Percentiles rank a stretch among this genome's conserved stretches.
phyloP scores from a whole-genome alignment of 2,329 filamentous ascomycete genomes.

The Ophiostoma ips region DNA sequence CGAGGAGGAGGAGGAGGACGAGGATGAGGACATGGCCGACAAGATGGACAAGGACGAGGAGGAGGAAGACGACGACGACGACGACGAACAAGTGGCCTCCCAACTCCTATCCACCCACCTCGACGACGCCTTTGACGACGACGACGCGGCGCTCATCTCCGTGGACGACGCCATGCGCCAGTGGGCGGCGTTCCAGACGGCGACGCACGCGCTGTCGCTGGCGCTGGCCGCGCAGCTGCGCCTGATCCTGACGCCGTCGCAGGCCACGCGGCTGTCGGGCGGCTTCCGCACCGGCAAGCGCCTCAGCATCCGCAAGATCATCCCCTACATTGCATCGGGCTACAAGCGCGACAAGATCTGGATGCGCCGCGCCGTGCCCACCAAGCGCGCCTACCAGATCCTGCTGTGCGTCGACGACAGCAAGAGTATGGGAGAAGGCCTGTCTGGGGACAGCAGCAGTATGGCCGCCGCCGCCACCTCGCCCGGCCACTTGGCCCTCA shows the following conservation, averaged over 20 bases:
- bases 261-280: constrained; percentile 90
- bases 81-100: constrained; percentile 38
- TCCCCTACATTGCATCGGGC: constrained; percentile 93
- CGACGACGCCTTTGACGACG: constrained; percentile 22
- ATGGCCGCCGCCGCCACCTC: too few species aligned
- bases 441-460: not conserved
- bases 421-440: constrained; percentile 70
- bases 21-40: constrained; percentile 14
- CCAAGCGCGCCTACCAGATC: constrained; percentile 92
- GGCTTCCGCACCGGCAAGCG: constrained; percentile 96
- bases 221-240: constrained; percentile 88
- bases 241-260: constrained; percentile 84
- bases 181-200: constrained; percentile 74
- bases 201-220: constrained; percentile 75
- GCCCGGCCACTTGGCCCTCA: constrained; percentile 63
- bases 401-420: constrained; percentile 95
- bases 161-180: constrained; percentile 50
- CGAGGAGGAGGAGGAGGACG: constrained; percentile 2
- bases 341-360: constrained; percentile 99
- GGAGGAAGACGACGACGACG: constrained; percentile 34
- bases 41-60: constrained; percentile 31
- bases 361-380: constrained; percentile 87
- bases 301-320: constrained; percentile 98
- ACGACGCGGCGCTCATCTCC: constrained; percentile 29
- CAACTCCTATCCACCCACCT: constrained; percentile 60